Percentiles rank a stretch among this genome's conserved stretches.
phyloP scores from a whole-genome alignment of 305 asterid genomes.

The Lippia alba region DNA sequence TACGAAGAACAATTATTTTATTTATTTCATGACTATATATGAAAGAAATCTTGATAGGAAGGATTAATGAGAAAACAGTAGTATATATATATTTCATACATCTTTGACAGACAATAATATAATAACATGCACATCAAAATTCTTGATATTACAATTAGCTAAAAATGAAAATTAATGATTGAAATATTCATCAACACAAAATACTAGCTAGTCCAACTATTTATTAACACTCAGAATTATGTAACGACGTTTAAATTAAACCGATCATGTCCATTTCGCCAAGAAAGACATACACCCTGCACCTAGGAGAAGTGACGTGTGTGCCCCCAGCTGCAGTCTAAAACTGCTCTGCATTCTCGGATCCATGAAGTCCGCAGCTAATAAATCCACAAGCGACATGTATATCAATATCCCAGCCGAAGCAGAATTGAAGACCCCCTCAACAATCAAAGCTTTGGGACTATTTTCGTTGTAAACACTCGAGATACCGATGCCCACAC shows the following conservation, averaged over 20 bases:
- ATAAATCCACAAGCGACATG: slow-evolving; percentile 75
- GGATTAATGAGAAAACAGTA: too few species aligned
- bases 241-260: neutral
- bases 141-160: neutral
- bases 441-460: slow-evolving; percentile 53
- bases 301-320: slow-evolving; percentile 69
- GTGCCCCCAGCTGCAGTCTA: slow-evolving; percentile 67
- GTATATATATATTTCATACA: too few species aligned
- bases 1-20: too few species aligned
- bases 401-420: slow-evolving; percentile 75
- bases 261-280: slow-evolving; percentile 70
- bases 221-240: neutral
- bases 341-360: slow-evolving; percentile 67
- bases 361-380: slow-evolving; percentile 79
- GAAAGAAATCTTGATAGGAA: too few species aligned
- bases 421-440: slow-evolving; percentile 64
- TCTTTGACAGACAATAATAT: too few species aligned
- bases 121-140: too few species aligned
- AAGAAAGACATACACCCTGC: slow-evolving; percentile 71
- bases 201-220: neutral
- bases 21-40: too few species aligned
- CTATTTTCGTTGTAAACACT: slow-evolving; percentile 54
- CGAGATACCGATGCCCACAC: slow-evolving; percentile 69
- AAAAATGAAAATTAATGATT: neutral
- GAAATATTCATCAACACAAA: neutral